phyloP scores from a whole-genome alignment of 306 rosid species.

The Casuarina glauca region DNA sequence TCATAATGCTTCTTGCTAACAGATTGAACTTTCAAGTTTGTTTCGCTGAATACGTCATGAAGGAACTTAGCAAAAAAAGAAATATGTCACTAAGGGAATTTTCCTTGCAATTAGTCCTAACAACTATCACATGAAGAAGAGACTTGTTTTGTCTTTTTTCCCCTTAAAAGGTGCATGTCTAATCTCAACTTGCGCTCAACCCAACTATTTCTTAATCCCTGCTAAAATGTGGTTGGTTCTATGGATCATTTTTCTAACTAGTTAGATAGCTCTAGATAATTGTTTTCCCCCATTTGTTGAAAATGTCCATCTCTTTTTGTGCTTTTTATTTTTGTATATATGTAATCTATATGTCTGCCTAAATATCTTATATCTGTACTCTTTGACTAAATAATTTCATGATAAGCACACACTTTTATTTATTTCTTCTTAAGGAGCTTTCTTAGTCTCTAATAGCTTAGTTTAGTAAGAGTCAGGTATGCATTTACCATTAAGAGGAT shows the following conservation, averaged over 20 bases:
- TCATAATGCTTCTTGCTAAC: neutral
- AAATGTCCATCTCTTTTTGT: neutral
- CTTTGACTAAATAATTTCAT: neutral
- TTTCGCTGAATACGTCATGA: too few relatives aligned
- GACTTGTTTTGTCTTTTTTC: neutral
- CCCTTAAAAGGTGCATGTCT: neutral
- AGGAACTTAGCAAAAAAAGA: too few relatives aligned
- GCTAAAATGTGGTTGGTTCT: neutral
- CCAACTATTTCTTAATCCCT: neutral
- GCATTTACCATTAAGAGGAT: neutral
- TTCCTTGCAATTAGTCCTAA: neutral
- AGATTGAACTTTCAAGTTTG: neutral
- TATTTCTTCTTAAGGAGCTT: neutral
- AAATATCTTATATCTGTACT: too few relatives aligned
- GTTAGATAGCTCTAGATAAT: neutral
- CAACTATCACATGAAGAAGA: neutral
- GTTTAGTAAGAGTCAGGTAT: neutral
- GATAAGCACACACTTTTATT: neutral
- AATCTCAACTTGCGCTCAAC: neutral
- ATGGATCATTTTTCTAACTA: neutral
- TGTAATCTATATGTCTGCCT: neutral
- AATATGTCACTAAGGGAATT: too few relatives aligned
- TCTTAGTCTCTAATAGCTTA: neutral
- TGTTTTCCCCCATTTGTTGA: neutral
- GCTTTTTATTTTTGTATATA: neutral